A percentile compares a stretch with the other conserved stretches of the same genome.
These are phyloP conservation scores for Aureobasidium vineae DNA, from an alignment of 2,329 filamentous ascomycete species.

Conservation along the genomic window DNA sequence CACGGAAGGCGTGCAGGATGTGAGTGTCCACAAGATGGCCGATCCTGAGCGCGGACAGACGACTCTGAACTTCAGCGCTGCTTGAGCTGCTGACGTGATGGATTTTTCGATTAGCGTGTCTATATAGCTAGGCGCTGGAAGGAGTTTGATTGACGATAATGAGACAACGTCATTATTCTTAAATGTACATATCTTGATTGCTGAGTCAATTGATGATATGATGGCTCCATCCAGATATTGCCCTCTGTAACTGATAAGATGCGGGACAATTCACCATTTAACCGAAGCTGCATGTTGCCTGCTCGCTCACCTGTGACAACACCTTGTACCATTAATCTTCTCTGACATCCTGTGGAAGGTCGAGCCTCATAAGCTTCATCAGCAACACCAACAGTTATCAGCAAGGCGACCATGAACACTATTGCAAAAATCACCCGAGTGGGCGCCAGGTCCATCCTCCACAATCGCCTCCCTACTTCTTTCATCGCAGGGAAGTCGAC, in stretches of 20 bases:
- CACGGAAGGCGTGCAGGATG: constrained; percentile 63
- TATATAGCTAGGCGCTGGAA: constrained; percentile 16
- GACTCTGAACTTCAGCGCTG: constrained; percentile 34
- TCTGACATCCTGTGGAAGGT: neutral
- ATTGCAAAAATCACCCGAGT: neutral
- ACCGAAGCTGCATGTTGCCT: neutral
- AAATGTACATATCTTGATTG: neutral
- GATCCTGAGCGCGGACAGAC: constrained; percentile 55
- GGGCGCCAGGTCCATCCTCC: neutral
- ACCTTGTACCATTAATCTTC: neutral
- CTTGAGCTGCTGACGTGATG: neutral
- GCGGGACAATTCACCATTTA: neutral
- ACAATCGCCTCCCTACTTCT: neutral
- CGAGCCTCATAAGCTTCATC: neutral
- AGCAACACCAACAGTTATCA: neutral
- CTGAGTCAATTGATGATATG: neutral
- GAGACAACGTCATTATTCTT: neutral
- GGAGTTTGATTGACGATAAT: constrained; percentile 9
- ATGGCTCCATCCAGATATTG: neutral
- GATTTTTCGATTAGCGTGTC: neutral
- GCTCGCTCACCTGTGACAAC: neutral
- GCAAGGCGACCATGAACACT: neutral
- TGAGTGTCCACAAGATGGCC: constrained; percentile 69
- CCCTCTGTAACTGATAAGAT: neutral
- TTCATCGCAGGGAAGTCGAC: constrained; percentile 13